Percentiles rank a stretch among this genome's conserved stretches.
Conservation (phyloP, 176 grass and related monocot species). For the sorghum (Sorghum bicolor) region DNA sequence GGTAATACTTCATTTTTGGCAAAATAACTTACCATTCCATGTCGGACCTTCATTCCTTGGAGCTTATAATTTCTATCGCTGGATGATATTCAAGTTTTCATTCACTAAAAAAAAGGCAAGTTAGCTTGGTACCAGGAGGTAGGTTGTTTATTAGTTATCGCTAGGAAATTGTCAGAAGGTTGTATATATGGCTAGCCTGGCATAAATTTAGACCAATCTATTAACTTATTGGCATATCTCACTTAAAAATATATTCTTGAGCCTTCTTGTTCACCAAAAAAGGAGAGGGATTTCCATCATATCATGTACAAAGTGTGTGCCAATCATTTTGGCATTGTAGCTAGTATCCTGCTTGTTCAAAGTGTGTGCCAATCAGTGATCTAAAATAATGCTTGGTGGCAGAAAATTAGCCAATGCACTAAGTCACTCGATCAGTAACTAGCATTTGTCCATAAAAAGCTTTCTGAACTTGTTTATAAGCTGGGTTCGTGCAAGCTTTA, state of each 20-base stretch:
- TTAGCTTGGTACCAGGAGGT: slow-evolving; percentile 1
- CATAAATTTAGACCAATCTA: background rate
- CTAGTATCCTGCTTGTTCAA: background rate
- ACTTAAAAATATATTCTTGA: background rate
- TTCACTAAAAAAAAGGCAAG: background rate
- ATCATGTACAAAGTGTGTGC: background rate
- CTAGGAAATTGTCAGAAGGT: background rate
- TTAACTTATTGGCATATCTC: background rate
- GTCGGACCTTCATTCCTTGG: background rate
- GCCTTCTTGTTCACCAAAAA: background rate
- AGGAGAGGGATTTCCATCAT: background rate
- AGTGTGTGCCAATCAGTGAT: slow-evolving; percentile 1
- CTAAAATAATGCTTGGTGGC: background rate
- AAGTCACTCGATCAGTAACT: background rate
- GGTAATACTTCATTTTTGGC: slow-evolving; percentile 49
- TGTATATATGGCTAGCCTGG: background rate
- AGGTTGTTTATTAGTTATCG: background rate
- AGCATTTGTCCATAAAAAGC: background rate
- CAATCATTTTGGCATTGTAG: slow-evolving; percentile 8
- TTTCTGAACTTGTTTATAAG: background rate
- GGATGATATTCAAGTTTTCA: background rate
- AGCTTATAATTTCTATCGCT: slow-evolving; percentile 7
- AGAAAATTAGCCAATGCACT: background rate
- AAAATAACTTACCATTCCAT: background rate
- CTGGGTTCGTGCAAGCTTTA: background rate